Base-by-base conservation (phyloP, 257 asterid genomes). In the Orobanche coerulescens region DNA sequence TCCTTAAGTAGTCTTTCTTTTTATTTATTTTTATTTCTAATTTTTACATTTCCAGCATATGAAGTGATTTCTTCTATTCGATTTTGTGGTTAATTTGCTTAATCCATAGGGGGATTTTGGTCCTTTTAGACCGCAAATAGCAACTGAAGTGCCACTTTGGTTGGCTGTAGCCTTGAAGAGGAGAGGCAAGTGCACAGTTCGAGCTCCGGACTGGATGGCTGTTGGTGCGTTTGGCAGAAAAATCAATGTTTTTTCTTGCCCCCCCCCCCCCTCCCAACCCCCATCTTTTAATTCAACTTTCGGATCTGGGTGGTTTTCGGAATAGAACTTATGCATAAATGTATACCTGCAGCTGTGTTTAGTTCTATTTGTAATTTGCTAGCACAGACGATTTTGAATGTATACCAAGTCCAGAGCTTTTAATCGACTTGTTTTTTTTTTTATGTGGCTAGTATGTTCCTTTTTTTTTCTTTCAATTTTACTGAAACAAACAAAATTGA, bases 101-200 rank as follows among this genome's bases (percentile, higher is more conserved):
- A 10, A 34, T 61, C 50, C 54, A 48, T 64, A 90, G 96, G 97
- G 96, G 2, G 89, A 83, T 77, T 90, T 87, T 69, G 97, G 97
- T 42, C 95, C 96, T 23, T 83, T 87, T 31, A 75, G 75, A 5
- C 94, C 95, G 4, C 89, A 83, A 54, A 85, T 83, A 49, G 79
- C 90, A 2, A 73, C 85, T 13, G 80, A 78, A 68, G 97, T 81
- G 20, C 96, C 97, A 7, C 75, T 90, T 24, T 90, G 97, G 97
- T 66, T 90, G 53, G 97, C 97, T 5, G 81, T 90, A 39, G 94
- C 97, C 64, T 71, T 90, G 87, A 87, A 83, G 82, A 90, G 73
- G 74, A 80, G 97, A 80, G 96, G 96, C 31, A 90, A 87, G 75
- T 90, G 97, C 81, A 78, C 86, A 18, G 81, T 90, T 70, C 75